These are phyloP conservation scores for Xanthoceras sorbifolium DNA, from an alignment of 345 rosid genomes.

Conservation along the genomic window DNA sequence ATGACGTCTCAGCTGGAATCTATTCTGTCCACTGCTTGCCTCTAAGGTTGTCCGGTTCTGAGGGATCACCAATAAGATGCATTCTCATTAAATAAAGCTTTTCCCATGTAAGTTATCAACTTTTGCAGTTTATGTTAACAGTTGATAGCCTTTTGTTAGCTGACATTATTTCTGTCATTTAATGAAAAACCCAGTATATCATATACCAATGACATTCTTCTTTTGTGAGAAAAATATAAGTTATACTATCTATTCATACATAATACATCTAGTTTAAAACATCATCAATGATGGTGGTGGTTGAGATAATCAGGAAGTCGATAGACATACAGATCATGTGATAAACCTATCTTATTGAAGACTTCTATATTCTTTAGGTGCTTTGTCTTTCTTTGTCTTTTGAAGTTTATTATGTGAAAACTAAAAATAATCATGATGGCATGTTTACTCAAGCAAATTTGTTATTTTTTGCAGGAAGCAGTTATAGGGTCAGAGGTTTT, in stretches of 20 bases:
- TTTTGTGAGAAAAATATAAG: not conserved
- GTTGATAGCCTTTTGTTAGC: not conserved
- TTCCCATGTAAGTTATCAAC: constrained; percentile 6
- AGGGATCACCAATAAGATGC: constrained; percentile 75
- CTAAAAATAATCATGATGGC: not conserved
- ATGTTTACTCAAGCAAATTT: not conserved
- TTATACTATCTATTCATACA: not conserved
- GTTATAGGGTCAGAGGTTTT: not conserved
- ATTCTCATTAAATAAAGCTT: constrained; percentile 61
- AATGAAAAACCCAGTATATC: not conserved
- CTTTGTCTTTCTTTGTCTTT: not conserved
- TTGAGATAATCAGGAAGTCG: too few species aligned
- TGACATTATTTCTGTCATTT: not conserved
- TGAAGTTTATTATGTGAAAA: not conserved
- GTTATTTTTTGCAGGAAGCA: not conserved
- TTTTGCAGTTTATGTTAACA: not conserved
- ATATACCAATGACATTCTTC: not conserved
- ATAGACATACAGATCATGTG: not conserved
- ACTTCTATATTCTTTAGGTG: not conserved
- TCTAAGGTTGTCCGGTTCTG: constrained; percentile 61
- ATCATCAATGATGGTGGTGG: not conserved
- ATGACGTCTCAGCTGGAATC: constrained; percentile 55
- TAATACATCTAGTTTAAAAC: not conserved
- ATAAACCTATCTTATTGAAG: not conserved
- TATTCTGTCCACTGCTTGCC: constrained; percentile 76